A percentile compares a stretch with the other conserved stretches of the same genome.
phyloP scores from a whole-genome alignment of 306 rosid species.

The Adenanthera pavonina region DNA sequence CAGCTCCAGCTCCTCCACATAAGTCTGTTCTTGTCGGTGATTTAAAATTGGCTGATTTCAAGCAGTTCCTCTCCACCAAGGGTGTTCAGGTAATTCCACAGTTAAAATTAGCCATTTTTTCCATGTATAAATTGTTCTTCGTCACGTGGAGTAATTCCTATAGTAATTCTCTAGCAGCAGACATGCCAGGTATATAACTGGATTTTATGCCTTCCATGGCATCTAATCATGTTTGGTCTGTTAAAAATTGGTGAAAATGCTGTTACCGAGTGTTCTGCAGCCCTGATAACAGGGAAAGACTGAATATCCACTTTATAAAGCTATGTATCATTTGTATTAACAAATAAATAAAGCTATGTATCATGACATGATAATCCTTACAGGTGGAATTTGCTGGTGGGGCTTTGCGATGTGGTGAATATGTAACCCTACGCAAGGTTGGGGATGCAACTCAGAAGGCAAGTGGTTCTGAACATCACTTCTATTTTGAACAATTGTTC shows the following conservation, averaged over 20 bases:
- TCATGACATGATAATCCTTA: constrained; percentile 18
- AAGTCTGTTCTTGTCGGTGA: constrained; percentile 93
- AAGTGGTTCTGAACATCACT: constrained; percentile 40
- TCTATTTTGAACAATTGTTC: constrained; percentile 14
- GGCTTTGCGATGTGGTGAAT: constrained; percentile 93
- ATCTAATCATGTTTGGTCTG: constrained; percentile 17
- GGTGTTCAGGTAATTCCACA: constrained; percentile 75
- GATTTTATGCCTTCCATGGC: constrained; percentile 3
- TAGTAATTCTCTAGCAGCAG: constrained; percentile 9
- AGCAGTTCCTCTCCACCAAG: constrained; percentile 89
- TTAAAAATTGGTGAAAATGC: constrained; percentile 16
- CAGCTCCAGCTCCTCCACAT: constrained; percentile 70
- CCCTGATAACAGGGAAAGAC: not conserved
- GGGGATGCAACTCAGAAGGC: constrained; percentile 94
- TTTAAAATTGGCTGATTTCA: constrained; percentile 89
- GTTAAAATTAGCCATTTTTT: constrained; percentile 3
- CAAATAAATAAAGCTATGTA: not conserved
- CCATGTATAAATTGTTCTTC: not conserved
- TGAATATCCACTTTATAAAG: constrained; percentile 7
- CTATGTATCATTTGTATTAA: constrained; percentile 3
- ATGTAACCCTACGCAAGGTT: constrained; percentile 86
- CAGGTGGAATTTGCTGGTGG: constrained; percentile 90
- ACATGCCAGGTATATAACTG: not conserved
- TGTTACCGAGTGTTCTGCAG: constrained; percentile 22
- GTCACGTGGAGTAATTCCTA: constrained; percentile 10